These are phyloP conservation scores for Coniosporium apollinis DNA, from an alignment of 495 filamentous ascomycete species.

Conservation along the genomic window DNA sequence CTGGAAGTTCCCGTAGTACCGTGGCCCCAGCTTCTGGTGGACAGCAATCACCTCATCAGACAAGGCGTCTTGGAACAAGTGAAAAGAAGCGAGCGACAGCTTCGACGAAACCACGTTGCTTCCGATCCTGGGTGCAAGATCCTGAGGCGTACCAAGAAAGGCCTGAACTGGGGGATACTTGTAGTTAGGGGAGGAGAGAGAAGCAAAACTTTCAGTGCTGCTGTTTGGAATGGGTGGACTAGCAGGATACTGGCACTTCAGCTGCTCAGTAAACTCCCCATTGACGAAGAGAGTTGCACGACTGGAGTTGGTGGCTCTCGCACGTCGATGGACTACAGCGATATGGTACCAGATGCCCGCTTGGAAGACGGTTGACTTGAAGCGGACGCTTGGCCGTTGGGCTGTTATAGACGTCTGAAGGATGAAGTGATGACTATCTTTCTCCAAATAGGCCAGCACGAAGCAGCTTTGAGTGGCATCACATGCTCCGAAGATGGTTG, in stretches of 20 bases:
- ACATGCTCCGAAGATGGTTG: slow-evolving; percentile 90
- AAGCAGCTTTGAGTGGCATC: slow-evolving; percentile 89
- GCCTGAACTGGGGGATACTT: slow-evolving; percentile 53
- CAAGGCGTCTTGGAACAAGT: slow-evolving; percentile 72
- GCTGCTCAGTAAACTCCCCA: slow-evolving; percentile 83
- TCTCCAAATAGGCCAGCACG: slow-evolving; percentile 81
- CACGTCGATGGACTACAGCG: slow-evolving; percentile 60
- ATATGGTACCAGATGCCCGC: slow-evolving; percentile 81
- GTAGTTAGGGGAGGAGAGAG: slow-evolving; percentile 34
- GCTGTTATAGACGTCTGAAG: slow-evolving; percentile 88
- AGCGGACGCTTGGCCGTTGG: slow-evolving; percentile 73
- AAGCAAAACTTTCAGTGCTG: slow-evolving; percentile 43
- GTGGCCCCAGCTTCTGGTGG: slow-evolving; percentile 71
- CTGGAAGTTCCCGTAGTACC: slow-evolving; percentile 91
- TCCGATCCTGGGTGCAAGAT: slow-evolving; percentile 69
- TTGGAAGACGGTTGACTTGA: slow-evolving; percentile 65
- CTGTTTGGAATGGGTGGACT: slow-evolving; percentile 42
- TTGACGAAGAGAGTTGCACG: slow-evolving; percentile 82
- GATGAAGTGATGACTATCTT: slow-evolving; percentile 88
- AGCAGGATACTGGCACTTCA: slow-evolving; percentile 73
- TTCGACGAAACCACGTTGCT: slow-evolving; percentile 54
- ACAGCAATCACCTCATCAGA: slow-evolving; percentile 89
- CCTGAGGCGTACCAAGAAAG: slow-evolving; percentile 84
- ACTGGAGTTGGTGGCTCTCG: slow-evolving; percentile 43
- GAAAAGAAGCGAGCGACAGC: slow-evolving; percentile 79